phyloP scores from a whole-genome alignment of 2,329 filamentous ascomycete genomes.

The Conoideocrella luteorostrata region DNA sequence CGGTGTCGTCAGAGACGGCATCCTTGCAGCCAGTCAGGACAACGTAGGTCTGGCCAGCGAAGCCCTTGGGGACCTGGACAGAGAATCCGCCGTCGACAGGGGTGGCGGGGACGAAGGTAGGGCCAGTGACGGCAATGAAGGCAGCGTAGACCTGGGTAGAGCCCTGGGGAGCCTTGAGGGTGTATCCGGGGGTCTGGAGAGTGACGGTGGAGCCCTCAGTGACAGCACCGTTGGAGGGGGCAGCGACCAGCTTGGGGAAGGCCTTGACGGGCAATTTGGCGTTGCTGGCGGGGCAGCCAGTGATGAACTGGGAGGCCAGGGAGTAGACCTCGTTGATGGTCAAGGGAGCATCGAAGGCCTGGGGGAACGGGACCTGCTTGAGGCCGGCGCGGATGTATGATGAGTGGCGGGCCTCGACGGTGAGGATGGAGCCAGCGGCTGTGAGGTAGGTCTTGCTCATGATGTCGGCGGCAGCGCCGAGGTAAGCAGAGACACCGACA shows the following conservation, averaged over 20 bases:
- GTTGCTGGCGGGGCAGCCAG: slow-evolving; percentile 48
- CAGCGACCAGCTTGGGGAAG: slow-evolving; percentile 42
- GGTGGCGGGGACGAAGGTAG: slow-evolving; percentile 6
- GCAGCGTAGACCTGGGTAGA: slow-evolving; percentile 3
- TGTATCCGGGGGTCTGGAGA: slow-evolving; percentile 17
- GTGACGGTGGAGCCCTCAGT: slow-evolving; percentile 20
- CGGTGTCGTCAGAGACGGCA: slow-evolving; percentile 25
- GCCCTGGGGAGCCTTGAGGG: slow-evolving; percentile 1
- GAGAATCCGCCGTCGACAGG: slow-evolving; percentile 9
- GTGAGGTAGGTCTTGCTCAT: slow-evolving; percentile 50
- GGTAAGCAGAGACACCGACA: slow-evolving; percentile 56
- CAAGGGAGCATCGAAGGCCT: slow-evolving; percentile 55
- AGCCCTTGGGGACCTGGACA: slow-evolving; percentile 14
- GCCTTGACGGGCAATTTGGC: slow-evolving; percentile 52
- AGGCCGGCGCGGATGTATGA: slow-evolving; percentile 49
- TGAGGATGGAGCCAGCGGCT: slow-evolving; percentile 57
- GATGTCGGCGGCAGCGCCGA: slow-evolving; percentile 57
- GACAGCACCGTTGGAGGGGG: slow-evolving; percentile 15
- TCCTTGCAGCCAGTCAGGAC: slow-evolving; percentile 28
- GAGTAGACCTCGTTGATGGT: slow-evolving; percentile 54
- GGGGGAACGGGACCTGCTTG: slow-evolving; percentile 46
- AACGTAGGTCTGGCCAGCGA: slow-evolving; percentile 27
- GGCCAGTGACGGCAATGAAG: slow-evolving; percentile 10
- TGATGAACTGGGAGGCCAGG: slow-evolving; percentile 58
- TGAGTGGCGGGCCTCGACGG: slow-evolving; percentile 57